A percentile compares a stretch with the other conserved stretches of the same genome.
These are phyloP conservation scores for Botryotinia narcissicola DNA, from an alignment of 2,329 filamentous ascomycete genomes.

Conservation along the genomic window DNA sequence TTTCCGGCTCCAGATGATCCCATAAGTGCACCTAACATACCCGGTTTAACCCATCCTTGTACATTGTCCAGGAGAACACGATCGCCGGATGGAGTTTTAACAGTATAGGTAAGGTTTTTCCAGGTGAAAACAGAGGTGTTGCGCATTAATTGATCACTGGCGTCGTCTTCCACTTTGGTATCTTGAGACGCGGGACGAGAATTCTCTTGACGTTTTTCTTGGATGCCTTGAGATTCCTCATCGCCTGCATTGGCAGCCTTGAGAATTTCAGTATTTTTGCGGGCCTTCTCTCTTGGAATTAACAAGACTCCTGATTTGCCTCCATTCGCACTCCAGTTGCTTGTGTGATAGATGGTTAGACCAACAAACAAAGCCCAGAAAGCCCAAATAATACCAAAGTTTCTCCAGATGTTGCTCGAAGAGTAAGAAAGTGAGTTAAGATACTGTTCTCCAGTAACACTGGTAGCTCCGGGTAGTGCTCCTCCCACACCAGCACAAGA, in stretches of 20 bases:
- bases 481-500: conserved; percentile 60
- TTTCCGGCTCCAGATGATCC: conserved; percentile 73
- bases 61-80: conserved; percentile 67
- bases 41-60: conserved; percentile 60
- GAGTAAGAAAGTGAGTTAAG: conserved; percentile 53
- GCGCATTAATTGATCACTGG: conserved; percentile 48
- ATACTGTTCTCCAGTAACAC: conserved; percentile 57
- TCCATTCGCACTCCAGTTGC: conserved; percentile 52
- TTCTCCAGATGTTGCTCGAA: conserved; percentile 54
- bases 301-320: conserved; percentile 55
- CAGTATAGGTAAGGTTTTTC: conserved; percentile 67
- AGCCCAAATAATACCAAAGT: conserved; percentile 60
- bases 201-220: conserved; percentile 22
- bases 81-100: conserved; percentile 59
- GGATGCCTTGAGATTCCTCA: conserved; percentile 45
- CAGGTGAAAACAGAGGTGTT: conserved; percentile 72
- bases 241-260: conserved; percentile 40
- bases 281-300: conserved; percentile 59
- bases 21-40: conserved; percentile 61
- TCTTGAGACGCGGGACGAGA: conserved; percentile 27
- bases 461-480: conserved; percentile 49
- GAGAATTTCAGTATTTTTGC: conserved; percentile 40
- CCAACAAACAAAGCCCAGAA: conserved; percentile 60
- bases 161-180: conserved; percentile 38
- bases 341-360: conserved; percentile 57